These are phyloP conservation scores for Pythium phragmitis DNA, from an alignment of 352 stramenopile species.

Conservation along the genomic window DNA sequence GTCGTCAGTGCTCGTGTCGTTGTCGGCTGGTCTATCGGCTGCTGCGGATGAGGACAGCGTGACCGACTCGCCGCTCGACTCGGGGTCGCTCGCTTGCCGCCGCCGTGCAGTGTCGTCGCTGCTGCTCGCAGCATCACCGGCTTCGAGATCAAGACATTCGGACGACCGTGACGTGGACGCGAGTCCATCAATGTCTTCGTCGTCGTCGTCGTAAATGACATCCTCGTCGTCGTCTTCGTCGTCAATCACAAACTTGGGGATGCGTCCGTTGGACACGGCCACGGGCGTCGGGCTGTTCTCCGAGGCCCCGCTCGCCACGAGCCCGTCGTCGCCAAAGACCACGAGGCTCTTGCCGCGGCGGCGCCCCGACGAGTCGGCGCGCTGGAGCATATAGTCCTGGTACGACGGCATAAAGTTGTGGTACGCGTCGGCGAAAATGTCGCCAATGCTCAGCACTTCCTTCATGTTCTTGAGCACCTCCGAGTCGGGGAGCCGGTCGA, in stretches of 20 bases:
- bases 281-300: conserved; percentile 57
- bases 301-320: conserved; percentile 38
- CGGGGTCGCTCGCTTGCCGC: background rate
- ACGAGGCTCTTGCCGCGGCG: conserved; percentile 38
- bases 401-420: conserved; percentile 90
- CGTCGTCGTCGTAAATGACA: conserved; percentile 2
- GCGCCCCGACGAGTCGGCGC: conserved; percentile 48
- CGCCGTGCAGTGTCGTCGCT: background rate
- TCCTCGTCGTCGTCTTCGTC: conserved; percentile 64
- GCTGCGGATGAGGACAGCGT: background rate
- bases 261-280: conserved; percentile 49
- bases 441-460: conserved; percentile 78
- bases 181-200: conserved; percentile 10
- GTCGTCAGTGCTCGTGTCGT: background rate
- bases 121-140: conserved; percentile 1
- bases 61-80: background rate
- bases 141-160: conserved; percentile 22
- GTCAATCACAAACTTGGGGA: conserved; percentile 73
- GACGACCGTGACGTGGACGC: conserved; percentile 24
- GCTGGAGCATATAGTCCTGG: conserved; percentile 83
- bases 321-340: conserved; percentile 43
- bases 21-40: background rate
- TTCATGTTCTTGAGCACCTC: conserved; percentile 90
- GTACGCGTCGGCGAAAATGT: conserved; percentile 80
- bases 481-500: conserved; percentile 67